Evolutionary conservation across 352 stramenopile genomes (phyloP).

Genomic region (Pythium rhizo-oryzae): DNA sequence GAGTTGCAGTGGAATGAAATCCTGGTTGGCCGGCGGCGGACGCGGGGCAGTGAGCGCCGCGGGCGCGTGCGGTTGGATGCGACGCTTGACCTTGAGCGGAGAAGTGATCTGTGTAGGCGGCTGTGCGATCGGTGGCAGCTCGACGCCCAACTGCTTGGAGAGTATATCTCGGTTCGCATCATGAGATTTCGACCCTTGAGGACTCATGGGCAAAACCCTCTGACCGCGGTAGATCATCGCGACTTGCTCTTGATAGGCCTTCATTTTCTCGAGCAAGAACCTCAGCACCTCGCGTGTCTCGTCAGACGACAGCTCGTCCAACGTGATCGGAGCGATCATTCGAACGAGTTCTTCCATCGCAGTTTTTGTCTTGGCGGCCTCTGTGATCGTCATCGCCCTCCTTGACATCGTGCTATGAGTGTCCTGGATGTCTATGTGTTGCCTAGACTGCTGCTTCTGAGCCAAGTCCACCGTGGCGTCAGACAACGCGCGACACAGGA

Average conservation of each 20-base stretch:
- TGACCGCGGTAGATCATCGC: slow-evolving; percentile 40
- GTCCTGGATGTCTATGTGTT: not conserved
- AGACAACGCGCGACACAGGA: slow-evolving; percentile 45
- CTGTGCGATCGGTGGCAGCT: slow-evolving; percentile 51
- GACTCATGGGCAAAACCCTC: slow-evolving; percentile 1
- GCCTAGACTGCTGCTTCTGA: not conserved
- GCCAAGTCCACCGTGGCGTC: slow-evolving; percentile 31
- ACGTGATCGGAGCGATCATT: slow-evolving; percentile 27
- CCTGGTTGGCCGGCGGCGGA: slow-evolving; percentile 13
- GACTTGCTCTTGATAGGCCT: slow-evolving; percentile 57
- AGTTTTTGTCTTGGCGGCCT: slow-evolving; percentile 24
- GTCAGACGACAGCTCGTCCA: slow-evolving; percentile 56
- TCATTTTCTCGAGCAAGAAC: slow-evolving; percentile 72
- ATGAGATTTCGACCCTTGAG: not conserved
- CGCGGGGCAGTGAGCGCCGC: slow-evolving; percentile 27
- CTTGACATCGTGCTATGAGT: not conserved
- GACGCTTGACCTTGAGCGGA: slow-evolving; percentile 52
- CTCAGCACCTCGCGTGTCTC: slow-evolving; percentile 48
- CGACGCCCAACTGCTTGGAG: slow-evolving; percentile 54
- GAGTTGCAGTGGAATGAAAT: not conserved
- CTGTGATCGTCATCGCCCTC: not conserved
- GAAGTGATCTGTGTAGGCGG: slow-evolving; percentile 21
- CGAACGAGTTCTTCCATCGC: slow-evolving; percentile 45
- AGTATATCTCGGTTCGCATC: slow-evolving; percentile 33
- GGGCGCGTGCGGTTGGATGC: slow-evolving; percentile 43